Base-by-base conservation (phyloP, 2,329 filamentous ascomycete species). In the Fusarium sp. region DNA sequence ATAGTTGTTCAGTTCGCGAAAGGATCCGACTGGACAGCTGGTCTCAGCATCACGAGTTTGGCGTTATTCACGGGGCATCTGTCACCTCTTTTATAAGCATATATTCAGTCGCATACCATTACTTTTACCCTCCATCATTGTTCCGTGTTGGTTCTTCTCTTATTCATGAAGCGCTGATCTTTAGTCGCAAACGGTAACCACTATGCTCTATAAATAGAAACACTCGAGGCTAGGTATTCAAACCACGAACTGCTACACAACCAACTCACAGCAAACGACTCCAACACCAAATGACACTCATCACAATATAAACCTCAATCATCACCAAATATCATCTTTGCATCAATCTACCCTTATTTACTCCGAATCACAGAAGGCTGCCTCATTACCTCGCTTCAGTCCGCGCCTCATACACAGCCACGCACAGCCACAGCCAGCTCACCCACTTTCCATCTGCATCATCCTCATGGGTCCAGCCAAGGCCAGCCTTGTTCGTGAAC, bases 381-480 rank as follows among this genome's bases (percentile, higher is more conserved):
- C 60, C 52, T 64, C 48, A 28, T 24, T 14, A 28, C 20, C 24
- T 19, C 13, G 3, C 11, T 48, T 33, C 50, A 41, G 28, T n/a
- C 37, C 17, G 10, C 19, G 58, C 33, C 57, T 41, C 26, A 62
- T 41, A 35, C 58, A 62, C 64, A 65, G 68, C 58, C 58, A 62
- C 47, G 41, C 58, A 62, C 64, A 65, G 68, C 69, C 68, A 71
- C 66, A 65, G 26, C 40, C 54, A 32, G 56, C 54, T 61, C 62
- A 68, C 71, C 72, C 72, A 74, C 72, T 51, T 67, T 40, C 17
- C 26, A 33, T 45, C 53, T 50, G 53, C 37, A 59, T 58, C 64
- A 47, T 49, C 28, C 53, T 62, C 65, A 67, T 39, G 50, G 50
- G 37, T 45, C 39, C 49, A 52, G 37, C 49, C 49, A 20, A 28